Evolutionary conservation across 441 rosid species (phyloP), one percentile per base, ranked within the genome.

Genomic region (Cnidoscolus chayamansa): DNA sequence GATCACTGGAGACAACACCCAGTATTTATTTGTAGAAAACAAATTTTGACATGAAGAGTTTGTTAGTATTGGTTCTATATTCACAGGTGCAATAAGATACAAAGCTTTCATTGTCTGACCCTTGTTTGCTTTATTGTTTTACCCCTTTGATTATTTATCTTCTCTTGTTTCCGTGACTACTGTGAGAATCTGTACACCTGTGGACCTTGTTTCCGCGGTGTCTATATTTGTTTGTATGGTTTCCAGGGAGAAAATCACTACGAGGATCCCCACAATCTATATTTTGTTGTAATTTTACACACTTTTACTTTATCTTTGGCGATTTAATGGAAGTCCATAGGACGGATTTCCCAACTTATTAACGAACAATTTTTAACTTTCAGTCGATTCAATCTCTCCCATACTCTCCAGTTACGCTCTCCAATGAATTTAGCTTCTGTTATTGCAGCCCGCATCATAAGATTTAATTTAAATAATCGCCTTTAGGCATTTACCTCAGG

Each of bases 21-120:
- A 53, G 64, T 70, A 32, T 77, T 50, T 66, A 59, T 20, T 55
- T 45, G 59, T 53, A 55, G 68, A 72, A 73, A 62, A 48, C 74
- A 63, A 70, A 60, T 72, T 79, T 82, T 80, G 76, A 40, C 37
- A 31, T 20, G 40, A 25, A 63, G 78, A 67, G 78, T 57, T 17
- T 63, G 48, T 64, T 49, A 67, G 66, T 62, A 54, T 47, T 56
- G 67, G 67, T 73, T 72, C 63, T 68, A 60, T 65, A 40, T 70
- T 61, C 43, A 56, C 57, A 72, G 71, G 13, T 15, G 13, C 54
- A 56, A 78, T 60, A 67, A 75, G 47, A 48, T 56, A 57, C 31
- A 72, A 57, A 20, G 53, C 53, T 55, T 53, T 71, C 48, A n/a
- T n/a, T 47, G 10, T 53, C 31, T 62, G 10, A 37, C 31, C 62